Conservation (phyloP, 768 basidiomycete genomes). For the Porpolomopsis calyptriformis region DNA sequence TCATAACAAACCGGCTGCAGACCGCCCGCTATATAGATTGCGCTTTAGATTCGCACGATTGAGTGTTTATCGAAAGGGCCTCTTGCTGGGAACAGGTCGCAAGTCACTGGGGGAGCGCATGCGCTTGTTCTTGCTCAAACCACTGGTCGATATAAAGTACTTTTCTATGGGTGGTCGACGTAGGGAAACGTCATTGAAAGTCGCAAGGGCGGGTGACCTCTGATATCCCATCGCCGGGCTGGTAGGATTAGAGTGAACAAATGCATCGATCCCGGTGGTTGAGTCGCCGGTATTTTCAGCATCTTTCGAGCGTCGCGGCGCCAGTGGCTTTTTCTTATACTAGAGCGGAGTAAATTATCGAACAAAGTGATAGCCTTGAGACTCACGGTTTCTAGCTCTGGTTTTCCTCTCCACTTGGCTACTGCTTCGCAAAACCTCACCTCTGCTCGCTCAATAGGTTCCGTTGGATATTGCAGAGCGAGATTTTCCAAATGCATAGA, state of each 20-base stretch:
- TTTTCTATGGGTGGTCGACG: conserved; percentile 35
- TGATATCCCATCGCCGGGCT: conserved; percentile 37
- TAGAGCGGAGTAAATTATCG: conserved; percentile 21
- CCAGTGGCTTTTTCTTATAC: conserved; percentile 46
- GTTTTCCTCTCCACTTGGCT: conserved; percentile 74
- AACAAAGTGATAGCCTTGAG: conserved; percentile 6
- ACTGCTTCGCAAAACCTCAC: conserved; percentile 76
- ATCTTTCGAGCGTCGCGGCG: conserved; percentile 14
- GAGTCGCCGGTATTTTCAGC: conserved; percentile 23
- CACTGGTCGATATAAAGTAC: conserved; percentile 31
- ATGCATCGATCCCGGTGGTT: conserved; percentile 50
- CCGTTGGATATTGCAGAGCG: conserved; percentile 71
- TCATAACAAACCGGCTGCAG: neutral
- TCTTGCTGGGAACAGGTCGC: conserved; percentile 15
- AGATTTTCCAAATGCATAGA: conserved; percentile 72
- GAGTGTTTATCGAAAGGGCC: neutral
- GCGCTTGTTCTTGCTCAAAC: conserved; percentile 18
- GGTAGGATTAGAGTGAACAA: conserved; percentile 61
- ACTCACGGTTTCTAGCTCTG: conserved; percentile 68
- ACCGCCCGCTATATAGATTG: neutral
- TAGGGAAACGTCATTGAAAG: conserved; percentile 11
- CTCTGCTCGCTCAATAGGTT: conserved; percentile 70
- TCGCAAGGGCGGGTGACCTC: conserved; percentile 7
- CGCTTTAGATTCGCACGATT: neutral
- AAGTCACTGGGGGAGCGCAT: conserved; percentile 15